A percentile compares a stretch with the other conserved stretches of the same genome.
Evolutionary conservation across 495 filamentous ascomycete species (phyloP).

Genomic region (Staphylotrichum longicolle): DNA sequence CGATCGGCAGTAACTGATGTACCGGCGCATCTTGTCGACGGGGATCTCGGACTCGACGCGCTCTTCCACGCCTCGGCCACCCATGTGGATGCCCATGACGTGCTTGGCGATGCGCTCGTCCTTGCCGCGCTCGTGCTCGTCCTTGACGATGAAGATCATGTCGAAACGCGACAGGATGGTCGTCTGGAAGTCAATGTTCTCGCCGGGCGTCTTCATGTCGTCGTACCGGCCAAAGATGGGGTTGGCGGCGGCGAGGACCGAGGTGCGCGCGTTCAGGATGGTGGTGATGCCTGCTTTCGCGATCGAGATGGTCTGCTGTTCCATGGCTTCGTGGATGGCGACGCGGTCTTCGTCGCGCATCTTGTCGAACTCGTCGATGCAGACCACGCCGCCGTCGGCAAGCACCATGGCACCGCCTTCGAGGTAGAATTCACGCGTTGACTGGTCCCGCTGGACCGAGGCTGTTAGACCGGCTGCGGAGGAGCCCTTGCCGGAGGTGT

Average conservation of each 20-base stretch:
- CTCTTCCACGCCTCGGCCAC: slow-evolving; percentile 79
- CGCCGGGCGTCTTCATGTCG: slow-evolving; percentile 93
- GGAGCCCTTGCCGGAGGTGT: slow-evolving; percentile 98
- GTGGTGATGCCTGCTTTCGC: slow-evolving; percentile 99
- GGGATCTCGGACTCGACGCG: slow-evolving; percentile 80
- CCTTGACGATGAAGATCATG: slow-evolving; percentile 99
- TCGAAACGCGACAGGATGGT: slow-evolving; percentile 98
- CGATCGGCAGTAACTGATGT: slow-evolving; percentile 97
- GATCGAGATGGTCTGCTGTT: slow-evolving; percentile 99
- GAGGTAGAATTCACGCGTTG: slow-evolving; percentile 94
- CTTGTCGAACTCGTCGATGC: slow-evolving; percentile 99
- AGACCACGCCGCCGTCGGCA: slow-evolving; percentile 95
- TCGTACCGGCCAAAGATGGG: slow-evolving; percentile 98
- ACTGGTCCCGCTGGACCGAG: slow-evolving; percentile 89
- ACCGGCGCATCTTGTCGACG: slow-evolving; percentile 96
- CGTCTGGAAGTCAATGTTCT: slow-evolving; percentile 99
- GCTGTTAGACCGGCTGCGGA: slow-evolving; percentile 98
- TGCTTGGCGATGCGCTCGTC: slow-evolving; percentile 95
- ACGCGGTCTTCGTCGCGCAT: slow-evolving; percentile 99
- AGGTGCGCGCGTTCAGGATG: slow-evolving; percentile 93
- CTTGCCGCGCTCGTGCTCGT: slow-evolving; percentile 84
- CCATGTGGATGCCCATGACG: slow-evolving; percentile 98
- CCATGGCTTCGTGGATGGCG: slow-evolving; percentile 99
- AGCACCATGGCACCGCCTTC: slow-evolving; percentile 99
- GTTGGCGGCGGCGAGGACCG: slow-evolving; percentile 94